Evolutionary conservation across 2,329 filamentous ascomycete genomes (phyloP), one percentile per base, ranked within the genome.

Genomic region (Cordyceps militaris): DNA sequence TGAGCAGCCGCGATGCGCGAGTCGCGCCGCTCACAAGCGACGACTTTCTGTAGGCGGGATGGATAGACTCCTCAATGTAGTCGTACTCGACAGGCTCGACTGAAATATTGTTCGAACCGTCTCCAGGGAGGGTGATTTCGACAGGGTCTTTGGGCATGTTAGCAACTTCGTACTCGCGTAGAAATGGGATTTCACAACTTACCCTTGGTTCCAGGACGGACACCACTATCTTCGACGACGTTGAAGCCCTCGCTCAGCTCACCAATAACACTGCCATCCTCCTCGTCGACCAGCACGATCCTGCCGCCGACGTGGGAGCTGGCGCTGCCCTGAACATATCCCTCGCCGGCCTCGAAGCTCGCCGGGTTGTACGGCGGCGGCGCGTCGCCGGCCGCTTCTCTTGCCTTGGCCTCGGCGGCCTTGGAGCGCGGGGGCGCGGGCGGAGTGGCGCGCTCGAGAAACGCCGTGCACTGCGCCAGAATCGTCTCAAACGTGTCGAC

Each of bases 401-500:
- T 73, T 4, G 75, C 71, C 66, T 78, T 78, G 24, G 65, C 64
- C 46, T 65, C 52, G 30, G 67, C 64, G 6, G 69, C 69, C 64
- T 73, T 68, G 61, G 50, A 49, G 47, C 55, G 64, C 60, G 64
- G 65, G 28, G 68, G 61, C 61, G 72, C 75, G 10, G 82, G 85
- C 7, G 89, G 84, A 42, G 86, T 79, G 10, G 89, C 87, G 46
- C 91, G 85, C 72, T 97, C 93, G 4, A 96, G 82, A 71, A 99
- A 97, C 2, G 93, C 90, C 2, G 93, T 97, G 73, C 93, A 97
- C 74, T 97, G 91, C n/a, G 93, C 93, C 52, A 97, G 80, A 63
- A 97, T 97, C 3, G 93, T 97, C 77, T 97, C 93, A 67, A 97
- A 97, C 0, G 93, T 97, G 69, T 97, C 91, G 43, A 96, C 80